These are phyloP conservation scores for Rickenella mellea DNA, from an alignment of 768 basidiomycete species.

Conservation along the genomic window DNA sequence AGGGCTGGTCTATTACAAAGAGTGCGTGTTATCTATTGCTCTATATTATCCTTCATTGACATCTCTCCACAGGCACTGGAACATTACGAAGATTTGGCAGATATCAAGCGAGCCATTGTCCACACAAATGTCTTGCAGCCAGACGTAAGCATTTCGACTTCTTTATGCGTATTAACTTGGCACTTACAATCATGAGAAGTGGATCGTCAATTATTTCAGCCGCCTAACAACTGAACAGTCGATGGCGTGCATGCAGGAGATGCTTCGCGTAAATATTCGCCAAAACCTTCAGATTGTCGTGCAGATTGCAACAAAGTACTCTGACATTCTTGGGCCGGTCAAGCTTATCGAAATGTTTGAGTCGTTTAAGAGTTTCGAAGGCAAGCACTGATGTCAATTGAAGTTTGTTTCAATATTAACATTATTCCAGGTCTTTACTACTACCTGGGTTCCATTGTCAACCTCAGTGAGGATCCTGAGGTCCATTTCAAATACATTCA, in stretches of 20 bases:
- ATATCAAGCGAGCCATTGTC: conserved; percentile 97
- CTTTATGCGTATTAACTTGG: conserved; percentile 3
- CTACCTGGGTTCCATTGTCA: conserved; percentile 96
- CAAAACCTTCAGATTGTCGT: conserved; percentile 96
- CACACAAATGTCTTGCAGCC: conserved; percentile 78
- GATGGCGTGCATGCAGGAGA: conserved; percentile 92
- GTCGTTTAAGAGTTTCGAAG: conserved; percentile 94
- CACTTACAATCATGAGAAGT: conserved; percentile 33
- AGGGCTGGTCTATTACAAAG: conserved; percentile 94
- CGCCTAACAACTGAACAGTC: conserved; percentile 95
- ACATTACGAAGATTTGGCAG: conserved; percentile 95
- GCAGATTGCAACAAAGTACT: conserved; percentile 98
- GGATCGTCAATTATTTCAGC: conserved; percentile 97
- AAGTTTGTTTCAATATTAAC: background rate
- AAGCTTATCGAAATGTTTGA: conserved; percentile 99
- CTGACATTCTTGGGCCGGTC: conserved; percentile 93
- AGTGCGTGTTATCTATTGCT: conserved; percentile 33
- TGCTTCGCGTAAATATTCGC: conserved; percentile 93
- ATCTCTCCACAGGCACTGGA: conserved; percentile 72
- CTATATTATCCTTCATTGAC: conserved; percentile 2
- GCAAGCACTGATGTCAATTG: conserved; percentile 25
- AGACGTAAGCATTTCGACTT: conserved; percentile 45
- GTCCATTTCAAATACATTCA: conserved; percentile 99
- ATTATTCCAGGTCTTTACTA: conserved; percentile 77
- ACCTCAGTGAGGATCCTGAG: conserved; percentile 90